Evolutionary conservation across 306 rosid genomes (phyloP), one percentile per base, ranked within the genome.

Genomic region (Quercus cerris): DNA sequence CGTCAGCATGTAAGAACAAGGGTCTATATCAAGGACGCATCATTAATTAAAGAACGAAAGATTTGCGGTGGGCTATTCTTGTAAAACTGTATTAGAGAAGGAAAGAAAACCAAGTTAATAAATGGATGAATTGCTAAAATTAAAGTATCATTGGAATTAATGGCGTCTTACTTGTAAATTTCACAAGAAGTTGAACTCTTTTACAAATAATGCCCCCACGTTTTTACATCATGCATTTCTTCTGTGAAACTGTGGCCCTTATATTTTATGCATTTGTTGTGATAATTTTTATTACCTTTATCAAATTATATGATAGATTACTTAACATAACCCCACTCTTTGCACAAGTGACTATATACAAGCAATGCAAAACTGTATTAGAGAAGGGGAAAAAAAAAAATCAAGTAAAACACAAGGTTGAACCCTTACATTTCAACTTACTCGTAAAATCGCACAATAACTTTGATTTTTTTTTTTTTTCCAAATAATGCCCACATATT

Each of bases 1-100:
- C 75, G 75, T 81, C 80, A 55, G 76, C 83, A 59, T 35, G 76
- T 56, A 62, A 52, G 52, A 70, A 81, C 73, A 19, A 63, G 58
- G 56, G 46, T 75, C 46, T 3, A 31, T 14, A 35, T 68, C 72
- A 68, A 19, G 46, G 72, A 68, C 72, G 9, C 17, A 68, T n/a
- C 23, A 68, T 18, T 33, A 6, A 61, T 27, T 13, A 19, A n/a
- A 31, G 38, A 28, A 33, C 9, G 52, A 33, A 68, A 68, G 72
- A 68, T 68, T 68, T 35, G 72, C 70, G 1, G 22, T 18, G 17
- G 7, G 70, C 13, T 33, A 23, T 68, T 67, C 52, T 33, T 33
- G 72, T 22, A 7, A 23, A 68, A 35, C 72, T 18, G 20, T 68
- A 68, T 35, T 35, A 35, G 49, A 68, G 25, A 68, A 35, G 54